phyloP scores from a whole-genome alignment of 2,329 filamentous ascomycete species.

The Rutstroemia sp. region DNA sequence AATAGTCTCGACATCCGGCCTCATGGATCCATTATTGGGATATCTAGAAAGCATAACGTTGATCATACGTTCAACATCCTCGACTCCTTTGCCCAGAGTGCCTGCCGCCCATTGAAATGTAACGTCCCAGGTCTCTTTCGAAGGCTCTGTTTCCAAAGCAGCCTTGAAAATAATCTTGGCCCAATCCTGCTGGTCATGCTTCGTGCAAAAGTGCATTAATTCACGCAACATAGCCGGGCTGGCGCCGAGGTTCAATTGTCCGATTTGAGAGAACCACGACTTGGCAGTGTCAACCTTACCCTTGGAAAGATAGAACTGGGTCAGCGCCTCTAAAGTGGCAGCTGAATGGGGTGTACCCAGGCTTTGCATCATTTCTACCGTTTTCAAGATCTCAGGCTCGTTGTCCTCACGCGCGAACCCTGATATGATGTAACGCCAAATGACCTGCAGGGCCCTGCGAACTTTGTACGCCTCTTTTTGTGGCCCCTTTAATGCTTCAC shows the following conservation, averaged over 20 bases:
- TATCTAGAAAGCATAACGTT: constrained; percentile 52
- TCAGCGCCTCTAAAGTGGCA: constrained; percentile 46
- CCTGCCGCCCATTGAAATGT: constrained; percentile 70
- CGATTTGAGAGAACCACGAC: constrained; percentile 55
- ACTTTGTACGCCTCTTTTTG: no score
- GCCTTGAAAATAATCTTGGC: constrained; percentile 51
- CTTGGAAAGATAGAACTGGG: constrained; percentile 52
- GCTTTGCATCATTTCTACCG: constrained; percentile 44
- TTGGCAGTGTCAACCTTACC: constrained; percentile 55
- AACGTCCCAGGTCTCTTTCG: constrained; percentile 59
- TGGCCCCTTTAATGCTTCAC: not conserved
- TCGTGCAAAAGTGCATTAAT: constrained; percentile 53
- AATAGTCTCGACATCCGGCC: constrained; percentile 63
- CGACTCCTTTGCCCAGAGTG: constrained; percentile 58
- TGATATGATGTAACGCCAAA: constrained; percentile 44
- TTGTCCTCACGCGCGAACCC: constrained; percentile 57
- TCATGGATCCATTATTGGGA: constrained; percentile 37
- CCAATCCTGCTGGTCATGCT: constrained; percentile 54
- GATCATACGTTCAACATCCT: constrained; percentile 69
- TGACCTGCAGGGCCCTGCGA: constrained; percentile 23
- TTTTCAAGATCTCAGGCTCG: constrained; percentile 49
- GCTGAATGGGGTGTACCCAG: constrained; percentile 39
- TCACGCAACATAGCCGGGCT: constrained; percentile 34
- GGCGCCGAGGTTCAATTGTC: not conserved
- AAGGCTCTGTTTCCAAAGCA: constrained; percentile 34